phyloP scores from a whole-genome alignment of 371 early-diverging fungal genomes.

The Basidiobolus meristosporus region DNA sequence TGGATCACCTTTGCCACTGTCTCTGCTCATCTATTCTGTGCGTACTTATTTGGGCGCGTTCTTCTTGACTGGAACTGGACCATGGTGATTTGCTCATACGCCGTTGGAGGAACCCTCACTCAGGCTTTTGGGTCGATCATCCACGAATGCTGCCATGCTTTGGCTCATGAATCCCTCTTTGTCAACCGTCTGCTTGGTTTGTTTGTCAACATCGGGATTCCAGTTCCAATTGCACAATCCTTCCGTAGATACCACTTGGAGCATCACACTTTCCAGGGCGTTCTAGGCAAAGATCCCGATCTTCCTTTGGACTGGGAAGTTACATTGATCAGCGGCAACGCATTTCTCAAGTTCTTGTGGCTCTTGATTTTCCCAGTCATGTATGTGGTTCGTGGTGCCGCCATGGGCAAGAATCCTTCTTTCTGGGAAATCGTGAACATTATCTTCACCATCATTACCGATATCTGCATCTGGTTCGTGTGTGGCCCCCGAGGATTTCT shows the following conservation, averaged over 20 bases:
- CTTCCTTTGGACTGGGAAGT: conserved; percentile 81
- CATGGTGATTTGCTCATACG: conserved; percentile 44
- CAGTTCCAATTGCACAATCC: conserved; percentile 64
- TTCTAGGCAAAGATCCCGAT: conserved; percentile 88
- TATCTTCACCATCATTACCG: conserved; percentile 34
- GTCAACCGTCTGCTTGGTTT: conserved; percentile 66
- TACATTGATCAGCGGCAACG: conserved; percentile 54
- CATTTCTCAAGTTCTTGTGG: conserved; percentile 58
- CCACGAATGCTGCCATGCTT: conserved; percentile 83
- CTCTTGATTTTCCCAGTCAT: conserved; percentile 72
- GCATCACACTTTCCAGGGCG: conserved; percentile 93
- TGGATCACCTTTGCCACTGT: conserved; percentile 47
- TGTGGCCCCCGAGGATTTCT: conserved; percentile 48
- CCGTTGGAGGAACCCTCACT: conserved; percentile 69
- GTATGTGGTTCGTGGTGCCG: no score
- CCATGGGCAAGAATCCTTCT: conserved; percentile 50
- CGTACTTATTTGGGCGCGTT: conserved; percentile 55
- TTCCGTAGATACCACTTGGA: conserved; percentile 90
- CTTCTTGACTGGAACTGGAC: conserved; percentile 32
- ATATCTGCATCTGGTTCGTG: conserved; percentile 25
- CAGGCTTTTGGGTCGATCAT: conserved; percentile 60
- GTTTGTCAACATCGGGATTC: conserved; percentile 69
- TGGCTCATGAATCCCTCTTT: conserved; percentile 40
- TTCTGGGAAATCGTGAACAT: conserved; percentile 71
- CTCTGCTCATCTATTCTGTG: conserved; percentile 46